These are phyloP conservation scores for Paraphaeosphaeria sporulosa DNA, from an alignment of 2,329 filamentous ascomycete species.

Conservation along the genomic window DNA sequence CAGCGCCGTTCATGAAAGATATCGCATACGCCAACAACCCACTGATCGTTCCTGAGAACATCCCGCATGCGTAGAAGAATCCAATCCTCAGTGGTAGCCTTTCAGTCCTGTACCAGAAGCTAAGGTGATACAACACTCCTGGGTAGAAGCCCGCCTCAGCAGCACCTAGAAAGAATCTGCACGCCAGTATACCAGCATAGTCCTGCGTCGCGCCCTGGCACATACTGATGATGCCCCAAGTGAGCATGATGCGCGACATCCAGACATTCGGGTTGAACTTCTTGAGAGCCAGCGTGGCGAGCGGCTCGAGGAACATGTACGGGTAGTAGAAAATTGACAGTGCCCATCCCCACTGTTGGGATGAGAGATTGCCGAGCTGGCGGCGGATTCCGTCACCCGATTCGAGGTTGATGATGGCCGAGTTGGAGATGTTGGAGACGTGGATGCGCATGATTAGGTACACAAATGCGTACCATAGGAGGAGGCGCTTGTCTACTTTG, in stretches of 20 bases:
- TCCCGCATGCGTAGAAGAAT: constrained; percentile 64
- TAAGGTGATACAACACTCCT: constrained; percentile 59
- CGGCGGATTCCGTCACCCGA: constrained; percentile 43
- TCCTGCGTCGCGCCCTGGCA: constrained; percentile 55
- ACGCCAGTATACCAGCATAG: constrained; percentile 52
- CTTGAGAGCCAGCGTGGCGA: constrained; percentile 32
- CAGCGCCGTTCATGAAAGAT: constrained; percentile 64
- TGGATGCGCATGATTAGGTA: too few species aligned
- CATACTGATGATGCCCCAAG: constrained; percentile 47
- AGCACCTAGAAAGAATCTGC: constrained; percentile 57
- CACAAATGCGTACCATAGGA: too few species aligned
- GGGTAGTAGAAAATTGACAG: constrained; percentile 46
- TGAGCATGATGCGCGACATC: constrained; percentile 35
- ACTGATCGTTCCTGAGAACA: constrained; percentile 65
- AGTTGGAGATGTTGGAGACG: too few species aligned
- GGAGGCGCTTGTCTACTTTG: too few species aligned
- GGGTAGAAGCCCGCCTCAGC: constrained; percentile 41
- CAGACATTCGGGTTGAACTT: constrained; percentile 30
- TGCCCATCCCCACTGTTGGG: constrained; percentile 43
- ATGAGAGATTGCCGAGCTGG: constrained; percentile 39
- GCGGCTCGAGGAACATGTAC: constrained; percentile 41
- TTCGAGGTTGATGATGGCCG: too few species aligned
- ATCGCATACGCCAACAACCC: constrained; percentile 65
- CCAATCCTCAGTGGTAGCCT: constrained; percentile 63
- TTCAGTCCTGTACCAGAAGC: constrained; percentile 65